Conservation (phyloP, 495 filamentous ascomycete genomes). For the Penicillium manginii region DNA sequence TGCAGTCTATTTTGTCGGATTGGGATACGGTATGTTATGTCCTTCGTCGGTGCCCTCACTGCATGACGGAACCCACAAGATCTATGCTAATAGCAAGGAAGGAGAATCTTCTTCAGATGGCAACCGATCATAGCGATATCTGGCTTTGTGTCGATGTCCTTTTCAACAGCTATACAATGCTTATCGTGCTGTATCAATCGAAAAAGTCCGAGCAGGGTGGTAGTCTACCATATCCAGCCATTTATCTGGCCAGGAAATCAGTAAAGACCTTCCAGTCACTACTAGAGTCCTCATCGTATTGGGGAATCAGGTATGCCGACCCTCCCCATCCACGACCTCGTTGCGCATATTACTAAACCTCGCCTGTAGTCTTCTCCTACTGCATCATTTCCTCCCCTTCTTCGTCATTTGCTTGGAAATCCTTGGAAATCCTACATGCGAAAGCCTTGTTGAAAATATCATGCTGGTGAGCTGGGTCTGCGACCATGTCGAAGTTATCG, state of each 20-base stretch:
- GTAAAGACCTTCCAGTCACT: not conserved
- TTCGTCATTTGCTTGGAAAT: constrained; percentile 18
- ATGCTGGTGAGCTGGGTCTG: constrained; percentile 10
- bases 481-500: constrained; percentile 11
- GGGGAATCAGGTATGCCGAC: too few relatives aligned
- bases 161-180: constrained; percentile 24
- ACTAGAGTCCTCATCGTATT: not conserved
- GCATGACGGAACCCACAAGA: too few relatives aligned
- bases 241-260: not conserved
- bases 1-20: constrained; percentile 20
- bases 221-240: constrained; percentile 2
- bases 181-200: constrained; percentile 24
- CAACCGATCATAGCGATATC: constrained; percentile 19
- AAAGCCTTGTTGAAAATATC: constrained; percentile 10
- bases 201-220: constrained; percentile 15
- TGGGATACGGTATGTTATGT: constrained; percentile 19
- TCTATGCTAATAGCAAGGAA: not conserved
- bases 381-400: constrained; percentile 23
- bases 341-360: not conserved
- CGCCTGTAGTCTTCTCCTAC: constrained; percentile 12
- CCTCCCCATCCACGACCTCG: too few relatives aligned
- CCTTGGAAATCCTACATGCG: constrained; percentile 4
- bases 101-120: constrained; percentile 20
- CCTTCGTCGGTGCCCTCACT: too few relatives aligned
- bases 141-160: constrained; percentile 27